Evolutionary conservation across 1,284 basidiomycete species (phyloP).

Genomic region (Porogramme epimiltina): DNA sequence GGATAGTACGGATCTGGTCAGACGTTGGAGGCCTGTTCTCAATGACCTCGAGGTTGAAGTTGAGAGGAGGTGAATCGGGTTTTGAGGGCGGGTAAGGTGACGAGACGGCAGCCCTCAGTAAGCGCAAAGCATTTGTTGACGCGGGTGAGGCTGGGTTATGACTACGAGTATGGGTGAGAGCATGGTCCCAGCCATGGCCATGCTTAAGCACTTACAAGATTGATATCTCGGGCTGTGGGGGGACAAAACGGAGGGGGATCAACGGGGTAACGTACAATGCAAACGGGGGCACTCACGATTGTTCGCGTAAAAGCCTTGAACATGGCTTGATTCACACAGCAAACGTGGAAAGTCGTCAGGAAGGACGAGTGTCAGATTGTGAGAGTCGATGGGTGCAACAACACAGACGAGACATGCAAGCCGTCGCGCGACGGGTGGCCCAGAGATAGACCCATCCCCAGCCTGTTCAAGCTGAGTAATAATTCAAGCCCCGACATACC

Average conservation of each 20-base stretch:
- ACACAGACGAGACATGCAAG: no score
- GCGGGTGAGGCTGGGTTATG: constrained; percentile 66
- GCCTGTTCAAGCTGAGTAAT: no score
- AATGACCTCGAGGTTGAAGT: constrained; percentile 72
- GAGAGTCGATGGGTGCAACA: no score
- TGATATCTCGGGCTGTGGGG: constrained; percentile 56
- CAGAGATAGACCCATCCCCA: no score
- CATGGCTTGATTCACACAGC: constrained; percentile 8
- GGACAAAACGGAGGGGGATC: background rate
- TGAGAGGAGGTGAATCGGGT: constrained; percentile 49
- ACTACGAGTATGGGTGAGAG: constrained; percentile 36
- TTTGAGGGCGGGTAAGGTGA: constrained; percentile 58
- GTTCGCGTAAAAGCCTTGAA: constrained; percentile 19
- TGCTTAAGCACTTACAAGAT: constrained; percentile 53
- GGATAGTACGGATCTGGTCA: constrained; percentile 68
- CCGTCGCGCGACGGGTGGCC: no score
- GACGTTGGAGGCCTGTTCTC: constrained; percentile 62
- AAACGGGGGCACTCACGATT: constrained; percentile 8
- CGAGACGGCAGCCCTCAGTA: constrained; percentile 59
- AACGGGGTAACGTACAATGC: background rate
- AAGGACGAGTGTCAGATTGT: no score
- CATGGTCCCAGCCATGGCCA: background rate
- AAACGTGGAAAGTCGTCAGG: no score
- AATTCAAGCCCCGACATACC: no score
- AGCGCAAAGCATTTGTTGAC: constrained; percentile 57